Evolutionary conservation across 2,329 filamentous ascomycete species (phyloP).

Genomic region (Ceratocystis ficicola): DNA sequence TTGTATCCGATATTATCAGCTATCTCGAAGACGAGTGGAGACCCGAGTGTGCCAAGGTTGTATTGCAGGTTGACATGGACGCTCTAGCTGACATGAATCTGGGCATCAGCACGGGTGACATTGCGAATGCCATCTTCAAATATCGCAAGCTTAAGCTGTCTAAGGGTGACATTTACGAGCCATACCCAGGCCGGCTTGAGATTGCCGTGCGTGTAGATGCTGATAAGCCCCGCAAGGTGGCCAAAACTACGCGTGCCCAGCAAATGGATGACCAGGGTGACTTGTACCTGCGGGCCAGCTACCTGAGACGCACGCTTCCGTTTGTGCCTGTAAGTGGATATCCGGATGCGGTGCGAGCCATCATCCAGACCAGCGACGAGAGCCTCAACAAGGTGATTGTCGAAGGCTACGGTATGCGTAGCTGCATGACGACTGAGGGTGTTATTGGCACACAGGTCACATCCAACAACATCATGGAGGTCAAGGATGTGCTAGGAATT

Average conservation of each 20-base stretch:
- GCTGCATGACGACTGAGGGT: slow-evolving; percentile 88
- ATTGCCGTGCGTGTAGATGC: slow-evolving; percentile 54
- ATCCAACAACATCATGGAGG: slow-evolving; percentile 86
- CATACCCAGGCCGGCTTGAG: slow-evolving; percentile 50
- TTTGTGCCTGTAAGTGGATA: slow-evolving; percentile 83
- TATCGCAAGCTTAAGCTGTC: slow-evolving; percentile 74
- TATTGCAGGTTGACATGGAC: slow-evolving; percentile 67
- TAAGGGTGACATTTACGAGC: slow-evolving; percentile 50
- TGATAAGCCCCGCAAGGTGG: slow-evolving; percentile 37
- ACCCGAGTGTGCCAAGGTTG: slow-evolving; percentile 60
- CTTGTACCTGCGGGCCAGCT: slow-evolving; percentile 66
- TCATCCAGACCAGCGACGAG: slow-evolving; percentile 69
- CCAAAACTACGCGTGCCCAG: slow-evolving; percentile 36
- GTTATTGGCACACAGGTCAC: slow-evolving; percentile 64
- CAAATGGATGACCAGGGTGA: slow-evolving; percentile 32
- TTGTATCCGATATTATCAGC: slow-evolving; percentile 64
- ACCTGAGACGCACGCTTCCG: slow-evolving; percentile 70
- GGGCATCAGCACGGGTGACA: slow-evolving; percentile 61
- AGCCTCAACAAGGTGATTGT: slow-evolving; percentile 66
- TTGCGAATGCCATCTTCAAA: slow-evolving; percentile 61
- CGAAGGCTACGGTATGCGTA: slow-evolving; percentile 81
- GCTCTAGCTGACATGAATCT: slow-evolving; percentile 71
- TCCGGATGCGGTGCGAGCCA: slow-evolving; percentile 69
- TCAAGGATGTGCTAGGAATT: slow-evolving; percentile 75
- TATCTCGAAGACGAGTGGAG: slow-evolving; percentile 85